Evolutionary conservation across 768 basidiomycete species (phyloP).

Genomic region (Cyclocybe cylindracea): DNA sequence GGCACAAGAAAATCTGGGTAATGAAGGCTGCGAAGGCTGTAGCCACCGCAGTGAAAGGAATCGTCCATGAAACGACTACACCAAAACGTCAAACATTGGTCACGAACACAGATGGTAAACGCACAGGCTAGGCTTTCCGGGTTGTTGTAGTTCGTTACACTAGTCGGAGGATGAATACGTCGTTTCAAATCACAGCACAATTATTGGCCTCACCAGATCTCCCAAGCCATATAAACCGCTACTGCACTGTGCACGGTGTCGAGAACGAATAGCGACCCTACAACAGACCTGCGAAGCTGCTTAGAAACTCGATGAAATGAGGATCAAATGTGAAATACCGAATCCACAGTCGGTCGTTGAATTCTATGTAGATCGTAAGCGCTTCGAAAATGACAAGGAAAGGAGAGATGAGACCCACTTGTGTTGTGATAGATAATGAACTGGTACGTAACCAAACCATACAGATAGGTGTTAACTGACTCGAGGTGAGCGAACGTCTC

Average conservation of each 20-base stretch:
- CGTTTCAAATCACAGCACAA: not conserved
- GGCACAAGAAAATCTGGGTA: conserved; percentile 49
- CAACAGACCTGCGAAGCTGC: conserved; percentile 25
- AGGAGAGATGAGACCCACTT: conserved; percentile 19
- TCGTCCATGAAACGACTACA: conserved; percentile 47
- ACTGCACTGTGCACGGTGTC: conserved; percentile 39
- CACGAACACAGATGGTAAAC: not conserved
- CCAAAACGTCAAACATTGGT: not conserved
- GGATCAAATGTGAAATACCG: conserved; percentile 19
- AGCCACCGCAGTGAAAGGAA: conserved; percentile 49
- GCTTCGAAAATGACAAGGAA: conserved; percentile 1
- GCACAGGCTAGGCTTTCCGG: conserved; percentile 34
- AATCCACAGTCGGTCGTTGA: conserved; percentile 39
- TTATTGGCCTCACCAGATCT: conserved; percentile 26
- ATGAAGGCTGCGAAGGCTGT: conserved; percentile 47
- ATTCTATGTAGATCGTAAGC: conserved; percentile 21
- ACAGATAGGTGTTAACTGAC: conserved; percentile 35
- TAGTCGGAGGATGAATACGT: conserved; percentile 8
- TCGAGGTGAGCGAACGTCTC: not conserved
- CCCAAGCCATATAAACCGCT: conserved; percentile 36
- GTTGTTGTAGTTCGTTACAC: conserved; percentile 41
- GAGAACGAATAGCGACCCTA: conserved; percentile 30
- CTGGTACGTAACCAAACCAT: conserved; percentile 43
- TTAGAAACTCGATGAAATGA: not conserved
- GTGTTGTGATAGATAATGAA: conserved; percentile 39